Conservation (phyloP, 768 basidiomycete genomes). For the Lyophyllum decastes region DNA sequence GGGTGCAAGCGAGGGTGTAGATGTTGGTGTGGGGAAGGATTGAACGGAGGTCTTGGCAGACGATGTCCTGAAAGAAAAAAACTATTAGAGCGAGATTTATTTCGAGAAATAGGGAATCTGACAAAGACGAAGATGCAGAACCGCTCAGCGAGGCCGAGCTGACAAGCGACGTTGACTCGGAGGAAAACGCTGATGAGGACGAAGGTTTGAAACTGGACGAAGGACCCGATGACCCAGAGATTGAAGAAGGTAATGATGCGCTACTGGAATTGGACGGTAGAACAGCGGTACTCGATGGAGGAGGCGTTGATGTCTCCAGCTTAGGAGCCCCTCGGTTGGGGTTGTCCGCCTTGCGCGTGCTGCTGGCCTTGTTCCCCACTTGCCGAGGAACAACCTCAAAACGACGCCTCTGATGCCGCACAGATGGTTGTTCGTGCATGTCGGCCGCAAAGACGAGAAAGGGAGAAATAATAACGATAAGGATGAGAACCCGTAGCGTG, state of each 20-base stretch:
- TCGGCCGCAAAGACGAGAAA: not conserved
- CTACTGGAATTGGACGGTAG: not conserved
- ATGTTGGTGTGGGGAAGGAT: not conserved
- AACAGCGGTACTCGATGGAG: not conserved
- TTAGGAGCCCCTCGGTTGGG: not conserved
- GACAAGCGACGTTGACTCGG: not conserved
- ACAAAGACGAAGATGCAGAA: not conserved
- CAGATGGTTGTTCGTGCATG: conserved; percentile 4
- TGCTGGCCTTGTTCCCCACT: not conserved
- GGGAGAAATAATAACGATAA: not conserved
- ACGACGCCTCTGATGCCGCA: conserved; percentile 9
- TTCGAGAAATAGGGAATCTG: not conserved
- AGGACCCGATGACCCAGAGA: not conserved
- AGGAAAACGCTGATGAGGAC: not conserved
- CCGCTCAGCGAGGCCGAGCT: not conserved
- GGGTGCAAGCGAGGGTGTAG: not conserved
- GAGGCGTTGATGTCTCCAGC: not conserved
- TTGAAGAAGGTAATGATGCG: not conserved
- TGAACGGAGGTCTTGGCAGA: not conserved
- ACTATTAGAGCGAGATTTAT: not conserved
- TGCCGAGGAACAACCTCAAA: conserved; percentile 8
- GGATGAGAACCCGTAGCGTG: not conserved
- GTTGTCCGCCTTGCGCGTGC: not conserved
- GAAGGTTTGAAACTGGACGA: not conserved
- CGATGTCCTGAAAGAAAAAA: not conserved